Base-by-base conservation (phyloP, 2,329 filamentous ascomycete genomes). In the Fusarium verticillioides region DNA sequence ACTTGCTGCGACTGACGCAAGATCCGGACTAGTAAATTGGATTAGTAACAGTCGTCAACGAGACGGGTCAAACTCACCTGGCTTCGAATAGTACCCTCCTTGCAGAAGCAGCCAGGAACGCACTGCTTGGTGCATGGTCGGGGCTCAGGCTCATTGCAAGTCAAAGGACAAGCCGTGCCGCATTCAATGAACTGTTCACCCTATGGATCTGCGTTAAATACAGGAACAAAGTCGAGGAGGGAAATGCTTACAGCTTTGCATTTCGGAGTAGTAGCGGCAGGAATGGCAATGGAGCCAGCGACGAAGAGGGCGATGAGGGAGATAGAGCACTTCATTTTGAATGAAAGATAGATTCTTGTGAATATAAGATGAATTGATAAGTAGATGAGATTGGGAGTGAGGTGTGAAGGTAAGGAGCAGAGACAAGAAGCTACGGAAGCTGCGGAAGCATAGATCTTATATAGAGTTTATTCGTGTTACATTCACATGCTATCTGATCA, bases 1-100 rank as follows among this genome's bases (percentile, higher is more conserved):
- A 50, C 30, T 32, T 50, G 8, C 23, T 34, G 5, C 5, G 47
- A 4, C 2, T 23, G 11, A 50, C 47, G 8, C 47, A 50, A 10
- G 21, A n/a, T 23, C 47, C 47, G 3, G 30, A 50, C 47, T 50
- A 9, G 13, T 7, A 10, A 7, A 1, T 34, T 19, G 2, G 0
- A 4, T 50, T 7, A 50, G 47, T 13, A 2, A 23, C 3, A 10
- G 30, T 7, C 21, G 16, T 19, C 11, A 23, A 0, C 0, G 0
- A 2, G 6, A 13, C 2, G 5, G 5, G 13, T 23, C 0, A 1
- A 19, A 19, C 47, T 23, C 8, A 50, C 47, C 2, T 50, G 30
- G 30, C 19, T 50, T 50, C 47, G 30, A 34, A 50, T 50, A 5
- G 47, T 50, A 5, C 47, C 47, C 10, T 18, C 10, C 21, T 50